A percentile compares a stretch with the other conserved stretches of the same genome.
phyloP scores from a whole-genome alignment of 352 stramenopile species.

The Globisporangium mamillatum region DNA sequence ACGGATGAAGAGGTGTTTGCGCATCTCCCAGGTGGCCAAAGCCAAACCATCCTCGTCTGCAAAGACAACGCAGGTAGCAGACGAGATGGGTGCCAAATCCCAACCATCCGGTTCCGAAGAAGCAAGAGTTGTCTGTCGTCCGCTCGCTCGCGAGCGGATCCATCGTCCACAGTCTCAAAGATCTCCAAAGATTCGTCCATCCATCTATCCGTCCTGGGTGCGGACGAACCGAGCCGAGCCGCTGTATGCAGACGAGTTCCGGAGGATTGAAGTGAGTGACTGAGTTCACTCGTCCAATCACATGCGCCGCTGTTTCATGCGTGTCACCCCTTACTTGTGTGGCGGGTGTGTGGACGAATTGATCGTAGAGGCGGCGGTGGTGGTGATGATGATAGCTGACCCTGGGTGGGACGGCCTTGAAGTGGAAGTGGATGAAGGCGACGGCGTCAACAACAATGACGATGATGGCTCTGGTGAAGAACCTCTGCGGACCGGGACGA shows the following conservation, averaged over 20 bases:
- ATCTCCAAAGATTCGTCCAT: slow-evolving; percentile 10
- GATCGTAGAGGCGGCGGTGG: neutral
- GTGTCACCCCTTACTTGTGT: neutral
- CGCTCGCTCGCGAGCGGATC: slow-evolving; percentile 1
- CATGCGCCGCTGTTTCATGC: neutral
- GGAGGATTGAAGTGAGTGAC: neutral
- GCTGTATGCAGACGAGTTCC: slow-evolving; percentile 10
- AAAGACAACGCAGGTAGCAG: neutral
- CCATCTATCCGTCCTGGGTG: neutral
- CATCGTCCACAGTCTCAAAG: slow-evolving; percentile 6
- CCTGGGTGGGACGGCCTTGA: neutral
- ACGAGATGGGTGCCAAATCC: neutral
- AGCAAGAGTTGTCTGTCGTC: neutral
- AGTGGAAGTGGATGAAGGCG: neutral
- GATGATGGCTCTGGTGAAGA: neutral
- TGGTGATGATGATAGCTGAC: neutral
- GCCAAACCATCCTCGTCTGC: slow-evolving; percentile 10
- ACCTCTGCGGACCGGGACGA: slow-evolving; percentile 22
- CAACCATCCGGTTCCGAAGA: slow-evolving; percentile 2
- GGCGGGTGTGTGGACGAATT: neutral
- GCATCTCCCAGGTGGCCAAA: neutral
- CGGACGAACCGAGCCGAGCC: neutral
- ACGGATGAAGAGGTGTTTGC: slow-evolving; percentile 2
- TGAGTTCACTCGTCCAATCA: neutral
- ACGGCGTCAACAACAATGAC: neutral